phyloP scores from a whole-genome alignment of 768 basidiomycete species.

The Cystobasidium onofrii region DNA sequence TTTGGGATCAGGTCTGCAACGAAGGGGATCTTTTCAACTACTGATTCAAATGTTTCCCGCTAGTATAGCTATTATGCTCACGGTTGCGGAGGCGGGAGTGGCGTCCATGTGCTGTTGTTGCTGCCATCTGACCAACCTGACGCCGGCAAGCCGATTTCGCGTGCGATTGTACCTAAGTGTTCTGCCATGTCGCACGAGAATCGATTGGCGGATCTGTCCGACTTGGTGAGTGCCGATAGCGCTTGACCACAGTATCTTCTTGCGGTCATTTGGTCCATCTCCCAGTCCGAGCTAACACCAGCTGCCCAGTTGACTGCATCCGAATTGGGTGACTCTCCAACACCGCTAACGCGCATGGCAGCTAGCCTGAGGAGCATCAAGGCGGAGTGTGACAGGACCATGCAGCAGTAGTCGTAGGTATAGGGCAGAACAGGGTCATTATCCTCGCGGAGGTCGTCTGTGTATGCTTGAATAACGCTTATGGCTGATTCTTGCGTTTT shows the following conservation, averaged over 20 bases:
- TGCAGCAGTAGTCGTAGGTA: background rate
- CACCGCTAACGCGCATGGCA: background rate
- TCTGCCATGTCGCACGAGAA: slow-evolving; percentile 4
- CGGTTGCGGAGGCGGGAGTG: background rate
- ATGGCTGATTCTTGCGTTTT: too few relatives aligned
- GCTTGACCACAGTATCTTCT: background rate
- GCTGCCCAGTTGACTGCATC: background rate
- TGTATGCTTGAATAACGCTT: too few relatives aligned
- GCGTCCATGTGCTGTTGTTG: background rate
- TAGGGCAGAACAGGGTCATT: too few relatives aligned
- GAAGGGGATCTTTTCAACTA: too few relatives aligned
- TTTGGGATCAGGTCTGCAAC: background rate
- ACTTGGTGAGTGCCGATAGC: background rate
- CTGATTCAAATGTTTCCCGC: too few relatives aligned
- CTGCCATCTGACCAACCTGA: background rate
- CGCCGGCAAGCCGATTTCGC: background rate
- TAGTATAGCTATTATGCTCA: background rate
- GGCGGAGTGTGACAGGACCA: background rate
- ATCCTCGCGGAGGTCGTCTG: too few relatives aligned
- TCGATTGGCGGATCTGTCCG: background rate
- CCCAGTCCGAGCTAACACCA: background rate
- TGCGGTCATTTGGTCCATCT: background rate
- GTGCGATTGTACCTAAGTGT: background rate
- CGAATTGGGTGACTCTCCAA: background rate
- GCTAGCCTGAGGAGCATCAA: background rate